Conservation (phyloP, 2,329 filamentous ascomycete genomes). For the Epichloe festucae region DNA sequence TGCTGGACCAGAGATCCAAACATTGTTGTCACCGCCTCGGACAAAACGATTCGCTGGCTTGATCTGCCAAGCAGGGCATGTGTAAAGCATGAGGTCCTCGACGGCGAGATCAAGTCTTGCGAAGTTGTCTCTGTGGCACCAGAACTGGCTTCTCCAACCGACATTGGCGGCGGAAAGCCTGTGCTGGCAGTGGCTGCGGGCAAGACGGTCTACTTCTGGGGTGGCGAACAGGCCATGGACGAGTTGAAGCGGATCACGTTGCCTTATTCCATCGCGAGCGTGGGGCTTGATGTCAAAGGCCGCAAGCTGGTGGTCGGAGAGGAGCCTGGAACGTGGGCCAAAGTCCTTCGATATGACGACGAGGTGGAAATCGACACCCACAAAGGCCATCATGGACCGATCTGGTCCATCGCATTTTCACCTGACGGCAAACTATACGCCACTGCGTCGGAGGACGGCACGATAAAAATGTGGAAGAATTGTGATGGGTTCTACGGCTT, state of each 20-base stretch:
- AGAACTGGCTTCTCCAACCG: constrained; percentile 42
- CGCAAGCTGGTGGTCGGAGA: constrained; percentile 82
- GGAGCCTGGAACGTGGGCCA: constrained; percentile 90
- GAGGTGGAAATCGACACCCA: constrained; percentile 78
- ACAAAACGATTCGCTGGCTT: constrained; percentile 91
- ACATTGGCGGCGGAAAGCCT: constrained; percentile 53
- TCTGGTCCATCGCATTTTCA: constrained; percentile 92
- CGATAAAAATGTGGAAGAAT: constrained; percentile 82
- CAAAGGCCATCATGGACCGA: constrained; percentile 93
- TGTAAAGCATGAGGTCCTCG: constrained; percentile 64
- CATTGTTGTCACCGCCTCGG: constrained; percentile 78
- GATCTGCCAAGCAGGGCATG: constrained; percentile 67
- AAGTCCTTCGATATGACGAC: constrained; percentile 79
- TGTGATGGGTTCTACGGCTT: constrained; percentile 52
- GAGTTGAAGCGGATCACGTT: constrained; percentile 70
- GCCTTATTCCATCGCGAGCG: constrained; percentile 77
- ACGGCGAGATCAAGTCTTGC: constrained; percentile 81
- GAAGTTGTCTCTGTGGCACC: constrained; percentile 65
- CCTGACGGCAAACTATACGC: constrained; percentile 94
- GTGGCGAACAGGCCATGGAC: constrained; percentile 55
- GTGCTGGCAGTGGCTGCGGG: constrained; percentile 87
- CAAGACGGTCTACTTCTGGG: constrained; percentile 87
- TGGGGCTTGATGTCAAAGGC: constrained; percentile 70
- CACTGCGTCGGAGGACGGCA: constrained; percentile 92
- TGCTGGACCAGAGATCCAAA: constrained; percentile 87